Conservation (phyloP, 2,329 filamentous ascomycete species). For the Trichoderma harzianum region DNA sequence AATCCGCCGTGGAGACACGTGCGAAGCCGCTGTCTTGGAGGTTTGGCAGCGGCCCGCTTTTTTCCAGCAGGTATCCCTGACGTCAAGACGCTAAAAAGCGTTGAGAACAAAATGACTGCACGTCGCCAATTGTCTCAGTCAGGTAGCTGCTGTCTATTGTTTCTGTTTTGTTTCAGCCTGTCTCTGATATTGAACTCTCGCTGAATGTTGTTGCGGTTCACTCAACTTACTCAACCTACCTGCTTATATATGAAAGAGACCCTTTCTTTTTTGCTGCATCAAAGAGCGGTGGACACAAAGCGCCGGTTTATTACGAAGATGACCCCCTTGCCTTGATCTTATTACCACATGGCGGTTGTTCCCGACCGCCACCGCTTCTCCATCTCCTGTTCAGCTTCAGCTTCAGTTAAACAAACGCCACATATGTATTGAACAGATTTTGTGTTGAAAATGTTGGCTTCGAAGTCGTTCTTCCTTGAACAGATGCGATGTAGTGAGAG, state of each 20-base stretch:
- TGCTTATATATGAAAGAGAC: neutral
- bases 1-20: conserved; percentile 1
- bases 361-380: neutral
- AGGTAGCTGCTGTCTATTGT: neutral
- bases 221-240: neutral
- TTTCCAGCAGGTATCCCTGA: neutral
- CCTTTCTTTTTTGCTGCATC: neutral
- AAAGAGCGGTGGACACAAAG: conserved; percentile 1
- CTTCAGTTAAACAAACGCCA: neutral
- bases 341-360: neutral
- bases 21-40: conserved; percentile 3
- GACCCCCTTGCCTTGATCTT: neutral
- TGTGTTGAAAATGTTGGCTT: neutral
- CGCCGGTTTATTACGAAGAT: neutral
- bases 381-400: neutral
- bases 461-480: neutral
- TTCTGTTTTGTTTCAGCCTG: neutral
- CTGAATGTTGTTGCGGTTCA: neutral
- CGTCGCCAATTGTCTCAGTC: neutral
- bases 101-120: neutral
- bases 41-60: neutral
- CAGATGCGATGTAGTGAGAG: neutral
- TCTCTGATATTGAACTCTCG: neutral
- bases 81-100: conserved; percentile 7
- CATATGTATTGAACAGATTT: neutral